Base-by-base conservation (phyloP, 176 grass and related monocot species). In the Avena insularis region DNA sequence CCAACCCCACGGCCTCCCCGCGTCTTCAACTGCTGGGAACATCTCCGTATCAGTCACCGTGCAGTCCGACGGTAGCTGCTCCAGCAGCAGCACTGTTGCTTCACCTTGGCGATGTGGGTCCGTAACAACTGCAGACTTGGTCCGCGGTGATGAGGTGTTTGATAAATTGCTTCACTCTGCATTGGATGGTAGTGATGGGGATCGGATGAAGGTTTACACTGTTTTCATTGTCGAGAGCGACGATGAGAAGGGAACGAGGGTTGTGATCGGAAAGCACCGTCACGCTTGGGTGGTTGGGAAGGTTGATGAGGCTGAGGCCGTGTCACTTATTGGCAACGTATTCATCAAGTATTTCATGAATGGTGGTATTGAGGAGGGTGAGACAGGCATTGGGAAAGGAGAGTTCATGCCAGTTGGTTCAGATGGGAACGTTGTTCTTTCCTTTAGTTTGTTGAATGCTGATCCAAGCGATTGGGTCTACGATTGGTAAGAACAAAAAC, bases 391-490 rank as follows among this genome's bases (percentile, higher is more conserved):
- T 47, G 90, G 89, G 1, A 94, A 93, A 89, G 87, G 83, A n/a
- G 92, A 96, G 80, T 99, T 96, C 86, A 91, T 99, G 84, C 97
- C 97, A 58, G 89, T 96, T 71, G 97, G 97, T 20, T 96, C 92
- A 12, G 97, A 99, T 46, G 97, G 97, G 45, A 94, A 89, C 81
- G 83, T 90, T 50, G 87, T 96, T 81, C 90, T 96, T 36, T 99
- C 97, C 0, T 99, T 94, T 83, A 99, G 92, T 85, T 75, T 99
- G 89, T 77, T 99, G 78, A 96, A 96, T 96, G 89, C 94, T 63
- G 80, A 99, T 89, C 92, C 91, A 27, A 90, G 69, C 36, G 94
- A 89, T 81, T 99, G 89, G 97, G 85, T 93, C 78, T 96, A 94
- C 83, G 90, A 93, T 82, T 99, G 97, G 97, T 99, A 93, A 91